Evolutionary conservation across 306 rosid species (phyloP), one percentile per base, ranked within the genome.

Genomic region (Prinsepia uniflora): DNA sequence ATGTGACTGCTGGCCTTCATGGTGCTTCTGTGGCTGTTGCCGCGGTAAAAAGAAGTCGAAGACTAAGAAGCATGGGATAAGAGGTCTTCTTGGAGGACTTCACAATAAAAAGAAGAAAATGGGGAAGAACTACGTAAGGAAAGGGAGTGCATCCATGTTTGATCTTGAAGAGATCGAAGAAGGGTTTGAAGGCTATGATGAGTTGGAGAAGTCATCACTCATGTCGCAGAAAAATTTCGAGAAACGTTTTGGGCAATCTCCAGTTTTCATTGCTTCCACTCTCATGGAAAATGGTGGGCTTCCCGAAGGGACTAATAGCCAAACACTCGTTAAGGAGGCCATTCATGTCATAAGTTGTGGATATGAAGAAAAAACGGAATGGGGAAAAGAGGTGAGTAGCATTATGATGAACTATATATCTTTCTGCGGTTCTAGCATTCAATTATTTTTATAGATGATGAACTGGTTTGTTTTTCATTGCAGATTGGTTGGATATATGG

Each of bases 401-500:
- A 20, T 17, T 40, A 68, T 68, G 48, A 58, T 39, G 43, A 39
- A 39, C 36, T 22, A 17, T 11, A 41, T 48, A 63, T 20, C 20
- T 52, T 9, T 10, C 20, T 15, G 11, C 41, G 42, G 6, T 8
- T 3, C 17, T 18, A 49, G 3, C 20, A 68, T 9, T 34, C 5
- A 30, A 30, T 30, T 30, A 0, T 30, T 30, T 30, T 30, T 30
- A 30, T 36, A 50, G 56, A 45, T 74, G 47, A 63, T 70, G 19
- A 43, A 50, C 15, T 71, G 65, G 49, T 50, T 71, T 34, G 45
- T 59, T 62, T 72, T 50, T 42, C 56, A 42, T 64, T 73, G 79
- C 89, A 94, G 99, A 94, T 94, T 81, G 99, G 99, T 52, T 94
- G 99, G 99, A 89, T 94, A 76, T 94, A 94, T 78, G 96, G 99